Conservation (phyloP, 306 rosid genomes). For the Quercus variabilis region DNA sequence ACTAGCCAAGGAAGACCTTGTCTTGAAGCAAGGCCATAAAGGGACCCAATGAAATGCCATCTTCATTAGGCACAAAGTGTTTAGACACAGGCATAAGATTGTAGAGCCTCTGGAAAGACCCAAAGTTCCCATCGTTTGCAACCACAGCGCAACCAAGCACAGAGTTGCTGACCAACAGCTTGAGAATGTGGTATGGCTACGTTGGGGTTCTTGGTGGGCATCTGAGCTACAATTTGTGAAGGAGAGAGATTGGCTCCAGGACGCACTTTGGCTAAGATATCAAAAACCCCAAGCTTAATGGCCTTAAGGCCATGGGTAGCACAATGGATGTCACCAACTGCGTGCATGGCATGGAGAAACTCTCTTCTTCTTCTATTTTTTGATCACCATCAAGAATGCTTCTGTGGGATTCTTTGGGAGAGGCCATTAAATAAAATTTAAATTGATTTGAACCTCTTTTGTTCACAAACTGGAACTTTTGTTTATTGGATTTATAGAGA, state of each 20-base stretch:
- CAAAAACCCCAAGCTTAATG: not conserved
- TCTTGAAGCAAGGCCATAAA: slow-evolving; percentile 14
- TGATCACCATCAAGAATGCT: not conserved
- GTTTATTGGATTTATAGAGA: too few species aligned
- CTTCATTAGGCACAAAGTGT: slow-evolving; percentile 8
- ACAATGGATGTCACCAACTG: not conserved
- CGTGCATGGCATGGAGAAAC: not conserved
- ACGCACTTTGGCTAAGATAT: not conserved
- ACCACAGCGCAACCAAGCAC: slow-evolving; percentile 25
- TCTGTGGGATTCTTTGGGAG: not conserved
- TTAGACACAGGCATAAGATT: slow-evolving; percentile 18
- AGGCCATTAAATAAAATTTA: not conserved
- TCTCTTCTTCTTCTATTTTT: not conserved
- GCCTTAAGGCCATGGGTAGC: not conserved
- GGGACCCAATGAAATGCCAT: slow-evolving; percentile 36
- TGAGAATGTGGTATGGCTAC: not conserved
- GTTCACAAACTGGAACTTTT: too few species aligned
- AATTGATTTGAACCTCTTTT: too few species aligned
- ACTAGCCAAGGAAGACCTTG: slow-evolving; percentile 22
- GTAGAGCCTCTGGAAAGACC: slow-evolving; percentile 22
- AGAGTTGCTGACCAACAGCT: slow-evolving; percentile 15
- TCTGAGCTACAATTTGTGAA: not conserved
- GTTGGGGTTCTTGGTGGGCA: not conserved
- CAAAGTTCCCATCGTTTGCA: not conserved
- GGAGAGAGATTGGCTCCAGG: not conserved